Evolutionary conservation across 2,329 filamentous ascomycete genomes (phyloP).

Genomic region (Colletotrichum chrysophilum): DNA sequence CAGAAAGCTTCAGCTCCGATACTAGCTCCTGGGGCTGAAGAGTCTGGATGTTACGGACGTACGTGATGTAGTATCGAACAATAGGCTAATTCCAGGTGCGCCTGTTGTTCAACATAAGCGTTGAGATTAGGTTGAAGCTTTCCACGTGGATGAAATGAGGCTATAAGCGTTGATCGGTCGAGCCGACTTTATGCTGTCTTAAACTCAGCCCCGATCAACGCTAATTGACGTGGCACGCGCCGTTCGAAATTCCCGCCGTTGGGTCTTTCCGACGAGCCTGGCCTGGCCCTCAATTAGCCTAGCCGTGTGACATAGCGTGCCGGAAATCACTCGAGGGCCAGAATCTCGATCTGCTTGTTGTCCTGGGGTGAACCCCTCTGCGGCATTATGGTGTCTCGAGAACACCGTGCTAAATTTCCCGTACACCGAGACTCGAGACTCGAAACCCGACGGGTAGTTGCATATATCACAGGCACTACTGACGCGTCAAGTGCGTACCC

Average conservation of each 20-base stretch:
- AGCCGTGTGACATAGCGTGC: background rate
- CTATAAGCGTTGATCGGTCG: background rate
- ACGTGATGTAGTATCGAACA: background rate
- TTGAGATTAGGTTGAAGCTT: background rate
- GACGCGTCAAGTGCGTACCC: background rate
- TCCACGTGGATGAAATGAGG: background rate
- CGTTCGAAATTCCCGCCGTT: background rate
- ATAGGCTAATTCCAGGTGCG: background rate
- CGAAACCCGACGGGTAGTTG: background rate
- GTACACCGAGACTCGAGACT: background rate
- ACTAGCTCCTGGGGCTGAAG: background rate
- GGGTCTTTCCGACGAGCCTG: background rate
- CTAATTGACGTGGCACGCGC: background rate
- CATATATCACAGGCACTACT: background rate
- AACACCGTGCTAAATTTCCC: background rate
- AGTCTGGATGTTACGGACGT: background rate
- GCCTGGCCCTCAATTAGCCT: background rate
- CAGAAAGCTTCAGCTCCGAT: background rate
- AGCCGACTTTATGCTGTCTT: background rate
- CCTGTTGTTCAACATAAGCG: background rate
- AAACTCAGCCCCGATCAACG: background rate
- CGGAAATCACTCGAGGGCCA: background rate
- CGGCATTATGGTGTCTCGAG: background rate
- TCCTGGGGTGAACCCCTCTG: background rate
- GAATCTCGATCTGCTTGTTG: background rate